These are phyloP conservation scores for Xylaria arbuscula DNA, from an alignment of 2,329 filamentous ascomycete species.

Conservation along the genomic window DNA sequence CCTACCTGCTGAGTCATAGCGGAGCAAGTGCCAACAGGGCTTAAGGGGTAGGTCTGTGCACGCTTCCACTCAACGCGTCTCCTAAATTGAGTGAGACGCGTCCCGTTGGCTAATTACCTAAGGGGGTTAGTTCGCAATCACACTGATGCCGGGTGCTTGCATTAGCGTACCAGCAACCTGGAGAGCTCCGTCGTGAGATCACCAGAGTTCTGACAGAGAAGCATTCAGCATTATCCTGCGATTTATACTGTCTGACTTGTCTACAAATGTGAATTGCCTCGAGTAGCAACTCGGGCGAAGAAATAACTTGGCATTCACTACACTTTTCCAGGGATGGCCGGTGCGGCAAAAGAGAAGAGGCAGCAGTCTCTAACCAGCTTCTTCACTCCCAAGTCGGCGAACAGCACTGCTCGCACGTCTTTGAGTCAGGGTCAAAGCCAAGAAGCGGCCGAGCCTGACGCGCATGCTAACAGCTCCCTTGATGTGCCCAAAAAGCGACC, in stretches of 20 bases:
- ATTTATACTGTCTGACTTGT: background rate
- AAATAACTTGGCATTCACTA: conserved; percentile 11
- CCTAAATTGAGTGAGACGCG: conserved; percentile 28
- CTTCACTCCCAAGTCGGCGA: conserved; percentile 73
- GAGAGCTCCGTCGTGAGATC: conserved; percentile 34
- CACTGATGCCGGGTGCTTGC: conserved; percentile 26
- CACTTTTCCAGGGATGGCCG: conserved; percentile 50
- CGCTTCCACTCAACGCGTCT: conserved; percentile 35
- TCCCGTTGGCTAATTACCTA: background rate
- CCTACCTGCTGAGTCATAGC: background rate
- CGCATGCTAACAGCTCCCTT: conserved; percentile 43
- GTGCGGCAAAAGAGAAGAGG: conserved; percentile 66
- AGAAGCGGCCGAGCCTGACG: conserved; percentile 45
- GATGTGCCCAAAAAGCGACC: conserved; percentile 61
- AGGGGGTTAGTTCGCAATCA: background rate
- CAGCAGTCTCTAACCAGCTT: conserved; percentile 89
- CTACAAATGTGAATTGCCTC: conserved; percentile 28
- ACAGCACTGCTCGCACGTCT: conserved; percentile 54
- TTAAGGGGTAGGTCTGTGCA: background rate
- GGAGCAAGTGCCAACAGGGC: background rate
- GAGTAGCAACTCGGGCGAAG: conserved; percentile 5
- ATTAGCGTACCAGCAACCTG: conserved; percentile 34
- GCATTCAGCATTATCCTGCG: background rate
- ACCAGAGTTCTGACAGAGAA: background rate
- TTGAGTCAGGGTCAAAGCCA: conserved; percentile 13